Percentiles rank a stretch among this genome's conserved stretches.
Evolutionary conservation across 495 filamentous ascomycete genomes (phyloP).

Genomic region (Tuber magnatum): DNA sequence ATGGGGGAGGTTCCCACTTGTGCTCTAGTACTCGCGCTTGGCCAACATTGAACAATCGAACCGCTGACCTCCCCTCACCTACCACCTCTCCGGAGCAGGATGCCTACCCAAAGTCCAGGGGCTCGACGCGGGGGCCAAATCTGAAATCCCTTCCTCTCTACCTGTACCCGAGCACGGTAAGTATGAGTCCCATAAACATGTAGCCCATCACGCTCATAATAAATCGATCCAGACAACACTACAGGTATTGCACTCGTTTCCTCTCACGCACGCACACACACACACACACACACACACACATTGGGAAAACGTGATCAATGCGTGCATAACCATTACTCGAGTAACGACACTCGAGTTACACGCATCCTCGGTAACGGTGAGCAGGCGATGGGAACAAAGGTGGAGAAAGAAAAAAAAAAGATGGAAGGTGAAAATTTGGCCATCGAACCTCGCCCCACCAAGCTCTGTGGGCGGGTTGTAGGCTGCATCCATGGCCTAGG

Average conservation of each 20-base stretch:
- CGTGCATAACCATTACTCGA: neutral
- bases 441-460: neutral
- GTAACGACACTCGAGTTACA: neutral
- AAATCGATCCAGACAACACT: conserved; percentile 8
- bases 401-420: neutral
- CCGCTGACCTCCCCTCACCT: conserved; percentile 19
- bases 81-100: conserved; percentile 15
- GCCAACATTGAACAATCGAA: neutral
- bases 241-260: neutral
- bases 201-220: conserved; percentile 8
- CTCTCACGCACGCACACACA: neutral
- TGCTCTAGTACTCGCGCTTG: neutral
- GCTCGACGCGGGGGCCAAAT: conserved; percentile 15
- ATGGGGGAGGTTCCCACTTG: neutral
- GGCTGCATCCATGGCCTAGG: neutral
- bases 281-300: neutral
- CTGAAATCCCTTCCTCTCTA: conserved; percentile 5
- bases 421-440: neutral
- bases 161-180: conserved; percentile 4
- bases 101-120: neutral
- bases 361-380: too few species aligned
- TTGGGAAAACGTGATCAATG: neutral
- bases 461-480: neutral
- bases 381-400: too few species aligned
- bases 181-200: conserved; percentile 6